Base-by-base conservation (phyloP, 768 basidiomycete species). In the Tylopilus rubrobrunneus region DNA sequence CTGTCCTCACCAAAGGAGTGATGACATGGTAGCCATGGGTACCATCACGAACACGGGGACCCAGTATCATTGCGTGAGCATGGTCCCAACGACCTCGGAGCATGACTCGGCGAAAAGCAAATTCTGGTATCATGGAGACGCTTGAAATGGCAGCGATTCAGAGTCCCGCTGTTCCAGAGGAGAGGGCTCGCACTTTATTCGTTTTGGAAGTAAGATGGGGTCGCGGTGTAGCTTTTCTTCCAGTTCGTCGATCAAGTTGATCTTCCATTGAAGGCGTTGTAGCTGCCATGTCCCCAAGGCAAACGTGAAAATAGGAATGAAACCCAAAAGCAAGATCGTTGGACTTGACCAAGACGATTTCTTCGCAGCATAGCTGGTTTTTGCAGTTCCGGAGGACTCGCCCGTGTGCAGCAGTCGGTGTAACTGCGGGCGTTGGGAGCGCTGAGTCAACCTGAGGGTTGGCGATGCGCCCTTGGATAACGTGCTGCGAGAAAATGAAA, bases 241-340 rank as follows among this genome's bases (percentile, higher is more conserved):
- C 34, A 98, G 77, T 63, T 98, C 91, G 59, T 97, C 91, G 57
- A 98, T 98, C 48, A 99, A 78, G 49, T 83, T 82, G 43, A 96
- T 76, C 72, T 99, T 99, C 97, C 97, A 99, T 68, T 90, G 82
- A 29, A 98, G 79, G 45, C 97, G 83, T 62, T 91, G 82, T 31
- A 99, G 75, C 72, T 99, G 97, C 96, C 96, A 98, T 19, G 84
- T 82, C 17, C 97, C 96, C 56, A 99, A 75, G 15, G 79, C 87
- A 60, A 94, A 92, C 0, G 93, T 92, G 66, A 97, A 85, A 56
- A 98, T 74, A 1, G 97, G 97, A 51, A 97, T 89, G 60, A 89
- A 80, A 31, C 91, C 90, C 55, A 94, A 74, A 29, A 92, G 70
- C 19, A 89, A 57, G 76, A 91, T 81, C 9, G 86, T 84, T 2